Evolutionary conservation across 805 yeast genomes (phyloP), one percentile per base, ranked within the genome.

Genomic region (Kurtzmaniella fragi): DNA sequence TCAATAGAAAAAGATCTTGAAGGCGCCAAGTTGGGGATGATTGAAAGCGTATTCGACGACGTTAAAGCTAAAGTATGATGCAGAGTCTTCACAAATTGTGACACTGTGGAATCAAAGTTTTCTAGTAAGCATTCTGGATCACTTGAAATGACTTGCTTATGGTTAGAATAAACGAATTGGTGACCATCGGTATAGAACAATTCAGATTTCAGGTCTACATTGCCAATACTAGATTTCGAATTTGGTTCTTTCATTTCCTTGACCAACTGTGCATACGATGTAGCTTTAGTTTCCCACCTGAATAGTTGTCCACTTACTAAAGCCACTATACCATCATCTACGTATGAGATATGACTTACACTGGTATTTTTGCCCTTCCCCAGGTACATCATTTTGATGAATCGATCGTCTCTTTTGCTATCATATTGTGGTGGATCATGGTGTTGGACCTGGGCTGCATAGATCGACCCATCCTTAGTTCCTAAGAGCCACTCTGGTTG

Each of bases 401-500:
- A 52, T 40, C 60, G 64, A 37, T 67, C 71, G 35, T 67, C 71
- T 17, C 63, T 55, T 40, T 64, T 66, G 34, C 52, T 57, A 6
- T 49, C 55, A 13, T 52, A 53, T 2, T 49, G 44, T 11, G 31
- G 44, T 1, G 57, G 56, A 14, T 54, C 54, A 43, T 66, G 69
- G 6, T 52, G 40, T 33, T 60, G 61, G 15, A 65, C 40, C 25
- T 48, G 38, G 2, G 61, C 56, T 9, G 56, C 42, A 39, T 57
- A 59, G 0, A 67, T 32, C 1, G 46, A 31, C 17, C 63, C 63
- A 12, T 66, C 69, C 6, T 40, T 34, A 2, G 69, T 58, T 5
- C 56, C 51, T 9, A 59, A 29, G 10, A 67, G 41, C 33, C 65
- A 56, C 23, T 62, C 66, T 0, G 61, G 25, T 8, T 20, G 25